Evolutionary conservation across 176 grass and related monocot genomes (phyloP).

Genomic region (Raddia guianensis): DNA sequence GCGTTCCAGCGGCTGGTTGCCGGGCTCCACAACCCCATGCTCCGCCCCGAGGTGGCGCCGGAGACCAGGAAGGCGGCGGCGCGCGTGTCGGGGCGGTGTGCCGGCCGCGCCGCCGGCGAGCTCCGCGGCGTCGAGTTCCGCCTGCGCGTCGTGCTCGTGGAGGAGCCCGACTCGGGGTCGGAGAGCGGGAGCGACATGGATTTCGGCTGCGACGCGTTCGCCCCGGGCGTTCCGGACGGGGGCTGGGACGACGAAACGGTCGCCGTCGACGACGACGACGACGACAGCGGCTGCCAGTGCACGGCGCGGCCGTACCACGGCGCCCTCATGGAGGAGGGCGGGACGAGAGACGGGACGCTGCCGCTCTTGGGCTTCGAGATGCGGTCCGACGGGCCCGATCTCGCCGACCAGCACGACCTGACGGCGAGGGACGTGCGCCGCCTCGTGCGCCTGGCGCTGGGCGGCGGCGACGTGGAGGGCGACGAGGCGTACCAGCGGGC

Average conservation of each 20-base stretch:
- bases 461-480: neutral
- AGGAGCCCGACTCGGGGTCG: neutral
- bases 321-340: neutral
- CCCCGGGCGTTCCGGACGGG: neutral
- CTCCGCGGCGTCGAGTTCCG: conserved; percentile 30
- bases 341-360: neutral
- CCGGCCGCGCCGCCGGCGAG: neutral
- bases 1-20: conserved; percentile 18
- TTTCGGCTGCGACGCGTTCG: neutral
- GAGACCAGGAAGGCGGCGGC: neutral
- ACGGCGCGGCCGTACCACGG: conserved; percentile 12
- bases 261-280: neutral
- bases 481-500: conserved; percentile 37
- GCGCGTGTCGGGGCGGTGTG: conserved; percentile 12
- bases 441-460: conserved; percentile 18
- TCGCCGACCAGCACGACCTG: conserved; percentile 20
- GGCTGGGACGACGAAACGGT: neutral
- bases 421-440: neutral
- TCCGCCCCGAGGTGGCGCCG: conserved; percentile 14
- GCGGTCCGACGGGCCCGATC: conserved; percentile 27
- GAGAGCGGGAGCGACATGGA: conserved; percentile 43
- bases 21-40: conserved; percentile 5
- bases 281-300: conserved; percentile 2
- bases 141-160: conserved; percentile 19
- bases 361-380: conserved; percentile 11